Conservation (phyloP, 148 eudicot genomes). For the Camellia lanceoleosa region DNA sequence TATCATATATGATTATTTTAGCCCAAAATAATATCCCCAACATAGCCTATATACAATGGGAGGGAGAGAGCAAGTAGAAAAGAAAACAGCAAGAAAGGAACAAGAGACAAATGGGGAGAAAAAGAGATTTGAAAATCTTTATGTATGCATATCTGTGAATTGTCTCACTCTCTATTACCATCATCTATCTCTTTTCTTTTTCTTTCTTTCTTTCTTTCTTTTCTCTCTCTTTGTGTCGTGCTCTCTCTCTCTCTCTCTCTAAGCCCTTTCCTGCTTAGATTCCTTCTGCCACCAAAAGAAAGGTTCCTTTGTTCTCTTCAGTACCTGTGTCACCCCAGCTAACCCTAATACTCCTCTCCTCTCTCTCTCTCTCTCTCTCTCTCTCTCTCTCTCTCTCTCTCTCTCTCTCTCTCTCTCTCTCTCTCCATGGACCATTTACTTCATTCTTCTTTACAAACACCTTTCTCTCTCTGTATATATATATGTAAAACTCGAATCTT, state of each 20-base stretch:
- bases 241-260: neutral
- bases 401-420: too few relatives aligned
- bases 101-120: neutral
- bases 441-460: neutral
- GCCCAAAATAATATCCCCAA: slow-evolving; percentile 28
- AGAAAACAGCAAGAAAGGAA: neutral
- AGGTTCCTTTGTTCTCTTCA: neutral
- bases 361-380: neutral
- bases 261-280: neutral
- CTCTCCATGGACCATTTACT: neutral
- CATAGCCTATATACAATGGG: slow-evolving; percentile 36
- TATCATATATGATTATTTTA: neutral
- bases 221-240: neutral
- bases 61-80: too few relatives aligned
- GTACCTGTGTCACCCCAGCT: neutral
- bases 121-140: neutral
- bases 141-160: neutral
- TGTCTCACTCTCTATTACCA: neutral
- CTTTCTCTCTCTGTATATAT: neutral
- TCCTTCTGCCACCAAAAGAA: neutral
- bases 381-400: neutral
- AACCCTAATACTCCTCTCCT: neutral
- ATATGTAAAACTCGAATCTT: neutral
- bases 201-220: too few relatives aligned
- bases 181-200: neutral